These are phyloP conservation scores for Meyerozyma elateridarum DNA, from an alignment of 1,139 yeast species.

Conservation along the genomic window DNA sequence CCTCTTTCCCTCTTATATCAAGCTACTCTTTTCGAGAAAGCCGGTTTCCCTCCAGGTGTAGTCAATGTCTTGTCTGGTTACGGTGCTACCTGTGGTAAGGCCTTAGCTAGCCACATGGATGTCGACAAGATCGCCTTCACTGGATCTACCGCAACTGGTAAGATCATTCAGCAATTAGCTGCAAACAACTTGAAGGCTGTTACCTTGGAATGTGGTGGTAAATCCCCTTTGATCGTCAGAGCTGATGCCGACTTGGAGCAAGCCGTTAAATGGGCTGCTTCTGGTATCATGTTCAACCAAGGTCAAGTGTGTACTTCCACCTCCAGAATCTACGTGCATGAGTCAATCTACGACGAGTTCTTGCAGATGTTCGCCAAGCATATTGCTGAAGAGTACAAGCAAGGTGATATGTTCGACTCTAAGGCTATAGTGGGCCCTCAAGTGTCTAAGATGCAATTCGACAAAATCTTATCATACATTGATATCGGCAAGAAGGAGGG, in stretches of 20 bases:
- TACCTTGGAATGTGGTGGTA: conserved; percentile 92
- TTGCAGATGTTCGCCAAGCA: conserved; percentile 35
- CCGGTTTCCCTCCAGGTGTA: conserved; percentile 72
- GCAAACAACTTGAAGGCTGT: conserved; percentile 58
- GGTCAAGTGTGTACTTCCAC: conserved; percentile 48
- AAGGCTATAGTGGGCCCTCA: conserved; percentile 74
- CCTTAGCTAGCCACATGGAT: conserved; percentile 51
- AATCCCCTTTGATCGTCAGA: conserved; percentile 69
- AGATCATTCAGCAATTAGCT: conserved; percentile 44
- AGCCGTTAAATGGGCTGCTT: conserved; percentile 71
- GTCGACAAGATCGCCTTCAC: conserved; percentile 54
- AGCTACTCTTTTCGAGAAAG: conserved; percentile 52
- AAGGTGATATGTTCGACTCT: conserved; percentile 56
- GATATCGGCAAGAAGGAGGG: conserved; percentile 54
- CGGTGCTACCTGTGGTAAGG: conserved; percentile 54
- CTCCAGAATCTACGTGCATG: conserved; percentile 43
- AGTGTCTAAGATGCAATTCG: conserved; percentile 63
- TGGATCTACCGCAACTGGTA: conserved; percentile 56
- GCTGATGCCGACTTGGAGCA: conserved; percentile 73
- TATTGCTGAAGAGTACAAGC: conserved; percentile 42
- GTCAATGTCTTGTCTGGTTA: conserved; percentile 56
- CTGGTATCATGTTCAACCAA: conserved; percentile 63
- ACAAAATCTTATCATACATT: conserved; percentile 50
- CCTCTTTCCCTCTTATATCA: conserved; percentile 57
- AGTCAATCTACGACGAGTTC: conserved; percentile 43